Base-by-base conservation (phyloP, 768 basidiomycete genomes). In the Calocybe cyanea region DNA sequence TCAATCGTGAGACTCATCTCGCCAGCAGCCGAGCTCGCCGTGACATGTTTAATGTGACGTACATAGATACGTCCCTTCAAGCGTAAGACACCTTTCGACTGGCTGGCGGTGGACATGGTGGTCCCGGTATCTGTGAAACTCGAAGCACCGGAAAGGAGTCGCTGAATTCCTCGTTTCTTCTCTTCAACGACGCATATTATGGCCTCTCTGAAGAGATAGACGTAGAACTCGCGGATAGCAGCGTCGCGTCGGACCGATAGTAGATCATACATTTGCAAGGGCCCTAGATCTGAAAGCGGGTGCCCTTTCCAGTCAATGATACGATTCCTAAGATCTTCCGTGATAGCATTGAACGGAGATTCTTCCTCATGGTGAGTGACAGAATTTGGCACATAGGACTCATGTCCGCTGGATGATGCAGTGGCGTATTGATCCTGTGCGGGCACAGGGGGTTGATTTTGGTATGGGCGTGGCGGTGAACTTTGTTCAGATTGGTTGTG, bases 121-220 rank as follows among this genome's bases (percentile, higher is more conserved):
- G 76, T 76, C 10, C 72, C 65, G 2, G 72, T 64, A 48, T 83
- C 81, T 31, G 72, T 77, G 34, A 78, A 69, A 2, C 70, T 67
- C 4, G 81, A 77, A 0, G 83, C 82, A 47, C 70, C 76, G 23
- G 85, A 83, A 4, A 92, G 73, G 37, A 92, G 72, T 20, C 85
- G 78, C 7, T 85, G 82, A 2, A 93, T 67, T 0, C 85, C 82
- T 19, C 87, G 81, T 58, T 92, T 94, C 72, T 85, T 91, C 67
- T 99, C 95, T 63, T 98, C 94, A 15, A 88, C 79, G n/a, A 98
- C 92, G 63, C 96, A 99, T 49, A 99, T 92, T 53, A 99, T 89
- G 8, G 96, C 96, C 64, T 97, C 92, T 59, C 86, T 87, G 80
- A 97, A 99, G 20, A 99, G 78, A 68, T 98, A 97, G 49, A 96